Percentiles rank a stretch among this genome's conserved stretches.
Conservation (phyloP, 495 filamentous ascomycete genomes). For the Stereocaulon alpinum region DNA sequence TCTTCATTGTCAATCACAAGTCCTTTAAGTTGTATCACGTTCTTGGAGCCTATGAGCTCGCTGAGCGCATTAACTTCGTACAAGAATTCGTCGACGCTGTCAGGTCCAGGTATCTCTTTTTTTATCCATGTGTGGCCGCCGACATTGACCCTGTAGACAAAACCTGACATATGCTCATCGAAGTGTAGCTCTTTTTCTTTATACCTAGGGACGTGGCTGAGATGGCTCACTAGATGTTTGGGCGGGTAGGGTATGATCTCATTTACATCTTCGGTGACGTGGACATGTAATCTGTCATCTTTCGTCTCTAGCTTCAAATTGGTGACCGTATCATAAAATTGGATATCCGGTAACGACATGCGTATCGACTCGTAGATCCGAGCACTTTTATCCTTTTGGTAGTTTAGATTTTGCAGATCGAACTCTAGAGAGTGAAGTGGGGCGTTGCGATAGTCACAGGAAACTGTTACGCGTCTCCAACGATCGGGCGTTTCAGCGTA, state of each 20-base stretch:
- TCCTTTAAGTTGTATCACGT: conserved; percentile 81
- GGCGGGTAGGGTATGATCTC: conserved; percentile 88
- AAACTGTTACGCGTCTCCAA: conserved; percentile 86
- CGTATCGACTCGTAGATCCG: conserved; percentile 94
- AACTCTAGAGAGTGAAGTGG: conserved; percentile 73
- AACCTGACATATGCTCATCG: conserved; percentile 86
- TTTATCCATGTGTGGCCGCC: conserved; percentile 69
- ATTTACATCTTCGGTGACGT: conserved; percentile 95
- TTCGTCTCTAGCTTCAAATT: conserved; percentile 90
- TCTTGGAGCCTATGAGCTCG: conserved; percentile 56
- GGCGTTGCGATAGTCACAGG: conserved; percentile 82
- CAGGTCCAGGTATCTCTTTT: conserved; percentile 95
- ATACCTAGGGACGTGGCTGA: conserved; percentile 45
- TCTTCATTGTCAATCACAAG: conserved; percentile 76
- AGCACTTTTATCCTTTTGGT: conserved; percentile 88
- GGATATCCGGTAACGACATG: conserved; percentile 79
- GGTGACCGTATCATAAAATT: conserved; percentile 92
- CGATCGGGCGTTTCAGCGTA: conserved; percentile 68
- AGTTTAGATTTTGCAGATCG: conserved; percentile 66
- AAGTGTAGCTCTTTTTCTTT: conserved; percentile 53
- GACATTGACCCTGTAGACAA: conserved; percentile 86
- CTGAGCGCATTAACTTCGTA: conserved; percentile 96
- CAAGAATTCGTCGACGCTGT: conserved; percentile 92
- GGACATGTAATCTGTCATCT: conserved; percentile 84
- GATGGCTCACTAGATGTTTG: conserved; percentile 61